Conservation (phyloP, 495 filamentous ascomycete species). For the Hypoxylon fragiforme region DNA sequence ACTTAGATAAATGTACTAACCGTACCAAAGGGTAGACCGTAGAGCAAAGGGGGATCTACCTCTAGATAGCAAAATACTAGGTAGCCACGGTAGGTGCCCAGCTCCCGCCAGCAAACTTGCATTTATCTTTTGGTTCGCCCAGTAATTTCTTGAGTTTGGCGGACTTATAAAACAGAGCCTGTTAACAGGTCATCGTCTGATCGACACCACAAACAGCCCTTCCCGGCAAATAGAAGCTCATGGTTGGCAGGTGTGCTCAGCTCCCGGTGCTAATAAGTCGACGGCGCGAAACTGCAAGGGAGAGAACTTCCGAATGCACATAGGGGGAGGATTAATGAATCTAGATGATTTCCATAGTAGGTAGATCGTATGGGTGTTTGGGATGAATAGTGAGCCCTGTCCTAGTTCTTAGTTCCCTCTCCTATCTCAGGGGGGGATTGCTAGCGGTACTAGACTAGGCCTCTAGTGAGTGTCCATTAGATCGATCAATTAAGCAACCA, state of each 20-base stretch:
- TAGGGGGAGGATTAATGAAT: constrained; percentile 28
- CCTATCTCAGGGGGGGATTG: no score
- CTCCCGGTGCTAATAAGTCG: constrained; percentile 14
- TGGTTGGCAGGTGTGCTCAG: constrained; percentile 27
- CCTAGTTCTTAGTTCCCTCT: no score
- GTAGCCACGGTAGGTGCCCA: constrained; percentile 32
- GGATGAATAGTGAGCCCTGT: no score
- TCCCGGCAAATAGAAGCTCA: constrained; percentile 13
- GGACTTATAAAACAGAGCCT: constrained; percentile 1
- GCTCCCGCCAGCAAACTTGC: constrained; percentile 27
- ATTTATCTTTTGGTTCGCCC: constrained; percentile 19
- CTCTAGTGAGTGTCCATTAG: constrained; percentile 14
- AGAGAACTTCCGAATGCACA: constrained; percentile 4
- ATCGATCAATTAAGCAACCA: constrained; percentile 31
- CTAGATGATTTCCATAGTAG: constrained; percentile 32
- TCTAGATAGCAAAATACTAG: constrained; percentile 18
- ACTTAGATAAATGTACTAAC: constrained; percentile 8
- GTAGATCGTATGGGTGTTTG: constrained; percentile 35
- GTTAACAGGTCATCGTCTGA: constrained; percentile 24
- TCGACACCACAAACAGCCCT: constrained; percentile 20
- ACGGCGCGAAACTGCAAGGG: constrained; percentile 5
- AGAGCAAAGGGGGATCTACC: constrained; percentile 27
- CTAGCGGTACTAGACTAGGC: constrained; percentile 8
- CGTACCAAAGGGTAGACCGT: no score
- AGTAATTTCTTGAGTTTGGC: constrained; percentile 10